These are phyloP conservation scores for Funneliformis mosseae DNA, from an alignment of 192 early-diverging fungal species.

Conservation along the genomic window DNA sequence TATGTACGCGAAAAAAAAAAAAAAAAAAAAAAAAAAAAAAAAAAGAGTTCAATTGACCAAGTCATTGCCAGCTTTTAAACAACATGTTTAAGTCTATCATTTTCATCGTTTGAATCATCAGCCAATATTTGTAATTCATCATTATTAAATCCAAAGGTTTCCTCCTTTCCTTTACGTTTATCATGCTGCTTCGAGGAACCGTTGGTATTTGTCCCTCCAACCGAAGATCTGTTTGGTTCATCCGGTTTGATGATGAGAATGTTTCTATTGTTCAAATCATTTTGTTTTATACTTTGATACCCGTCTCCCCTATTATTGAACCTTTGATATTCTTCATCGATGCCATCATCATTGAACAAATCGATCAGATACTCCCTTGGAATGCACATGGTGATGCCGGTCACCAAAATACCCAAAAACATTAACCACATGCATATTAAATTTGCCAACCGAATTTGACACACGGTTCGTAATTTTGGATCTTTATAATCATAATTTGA, in stretches of 20 bases:
- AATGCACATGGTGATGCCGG: background rate
- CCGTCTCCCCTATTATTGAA: background rate
- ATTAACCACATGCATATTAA: constrained; percentile 9
- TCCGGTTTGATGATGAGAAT: background rate
- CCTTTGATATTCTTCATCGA: background rate
- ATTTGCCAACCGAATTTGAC: constrained; percentile 13
- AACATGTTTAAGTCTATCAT: background rate
- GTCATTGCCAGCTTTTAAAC: background rate
- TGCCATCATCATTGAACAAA: background rate
- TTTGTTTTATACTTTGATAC: background rate
- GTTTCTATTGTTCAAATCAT: background rate
- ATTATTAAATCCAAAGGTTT: background rate
- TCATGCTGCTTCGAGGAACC: background rate
- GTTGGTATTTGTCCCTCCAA: background rate
- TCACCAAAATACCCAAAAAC: background rate
- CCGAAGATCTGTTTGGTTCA: background rate
- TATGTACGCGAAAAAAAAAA: no score
- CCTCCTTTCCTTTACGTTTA: background rate
- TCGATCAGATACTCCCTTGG: background rate
- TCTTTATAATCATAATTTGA: background rate
- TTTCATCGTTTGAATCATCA: background rate
- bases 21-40: no score
- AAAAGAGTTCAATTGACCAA: background rate
- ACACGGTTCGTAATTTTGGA: background rate
- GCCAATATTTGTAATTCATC: background rate